Percentiles rank a stretch among this genome's conserved stretches.
Conservation (phyloP, 306 rosid species). For the Nissolia schottii region DNA sequence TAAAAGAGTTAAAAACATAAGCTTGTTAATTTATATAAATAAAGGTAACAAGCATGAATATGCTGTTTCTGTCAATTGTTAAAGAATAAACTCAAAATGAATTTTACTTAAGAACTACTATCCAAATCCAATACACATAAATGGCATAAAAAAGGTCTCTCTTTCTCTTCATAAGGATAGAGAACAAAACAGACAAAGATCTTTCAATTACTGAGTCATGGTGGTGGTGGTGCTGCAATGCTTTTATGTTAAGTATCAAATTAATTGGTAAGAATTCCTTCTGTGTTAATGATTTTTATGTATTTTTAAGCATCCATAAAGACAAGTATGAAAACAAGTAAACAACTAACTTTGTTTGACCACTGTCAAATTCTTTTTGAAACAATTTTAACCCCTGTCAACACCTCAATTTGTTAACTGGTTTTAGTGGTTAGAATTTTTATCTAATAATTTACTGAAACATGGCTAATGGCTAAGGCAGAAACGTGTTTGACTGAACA, state of each 20-base stretch:
- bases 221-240: background rate
- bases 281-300: background rate
- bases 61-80: background rate
- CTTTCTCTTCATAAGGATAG: background rate
- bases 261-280: background rate
- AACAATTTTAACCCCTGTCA: too few relatives aligned
- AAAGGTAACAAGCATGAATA: background rate
- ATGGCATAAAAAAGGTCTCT: background rate
- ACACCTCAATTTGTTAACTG: too few relatives aligned
- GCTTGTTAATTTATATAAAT: background rate
- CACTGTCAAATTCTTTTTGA: too few relatives aligned
- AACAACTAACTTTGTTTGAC: too few relatives aligned
- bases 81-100: background rate
- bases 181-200: background rate
- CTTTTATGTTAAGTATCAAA: background rate
- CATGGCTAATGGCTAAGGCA: too few relatives aligned
- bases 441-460: too few relatives aligned
- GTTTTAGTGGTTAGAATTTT: too few relatives aligned
- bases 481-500: constrained; percentile 61
- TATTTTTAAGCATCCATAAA: background rate
- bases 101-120: background rate
- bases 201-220: background rate
- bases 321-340: too few relatives aligned
- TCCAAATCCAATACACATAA: background rate
- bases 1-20: background rate